Evolutionary conservation across 306 rosid genomes (phyloP), one percentile per base, ranked within the genome.

Genomic region (Citrullus colocynthis): DNA sequence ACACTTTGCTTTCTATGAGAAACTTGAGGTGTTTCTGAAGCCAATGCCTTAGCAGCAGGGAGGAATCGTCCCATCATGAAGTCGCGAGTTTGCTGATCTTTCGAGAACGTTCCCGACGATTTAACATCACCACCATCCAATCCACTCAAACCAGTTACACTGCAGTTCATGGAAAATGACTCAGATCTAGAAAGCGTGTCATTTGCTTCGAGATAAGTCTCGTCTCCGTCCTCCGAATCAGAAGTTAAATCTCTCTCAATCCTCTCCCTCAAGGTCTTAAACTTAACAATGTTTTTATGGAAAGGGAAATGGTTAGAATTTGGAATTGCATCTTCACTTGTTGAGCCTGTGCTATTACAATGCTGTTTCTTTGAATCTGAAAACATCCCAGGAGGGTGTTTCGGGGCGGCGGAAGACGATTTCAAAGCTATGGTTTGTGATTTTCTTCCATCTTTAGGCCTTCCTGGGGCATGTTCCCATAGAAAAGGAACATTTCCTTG

Each of bases 391-490:
- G 96, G 92, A 5, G 96, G 91, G 77, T 78, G 85, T 78, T 83
- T 88, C 15, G 96, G 97, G 59, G 81, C 39, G 20, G 71, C 49
- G n/a, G 62, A 78, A 82, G 81, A 81, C 79, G 49, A 9, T 39
- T 82, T 85, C 80, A 34, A 49, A 85, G 37, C 76, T 21, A 18
- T n/a, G 17, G 64, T 62, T 30, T 65, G 84, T 51, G 83, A 76
- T 74, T 78, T 75, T 61, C 78, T 84, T 81, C 85, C 96, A 82
- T 87, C 90, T 57, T 90, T 95, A 2, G 97, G 98, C 81, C 57
- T 88, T 83, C 98, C 97, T 8, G 98, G 98, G 37, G 85, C 81
- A 69, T 89, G 83, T 83, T 95, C 98, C 97, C 98, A 95, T 9
- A 81, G 28, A 81, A 95, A 95, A 78, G 98, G 98, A 81, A 95